These are phyloP conservation scores for Ambispora gerdemannii DNA, from an alignment of 192 early-diverging fungal species.

Conservation along the genomic window DNA sequence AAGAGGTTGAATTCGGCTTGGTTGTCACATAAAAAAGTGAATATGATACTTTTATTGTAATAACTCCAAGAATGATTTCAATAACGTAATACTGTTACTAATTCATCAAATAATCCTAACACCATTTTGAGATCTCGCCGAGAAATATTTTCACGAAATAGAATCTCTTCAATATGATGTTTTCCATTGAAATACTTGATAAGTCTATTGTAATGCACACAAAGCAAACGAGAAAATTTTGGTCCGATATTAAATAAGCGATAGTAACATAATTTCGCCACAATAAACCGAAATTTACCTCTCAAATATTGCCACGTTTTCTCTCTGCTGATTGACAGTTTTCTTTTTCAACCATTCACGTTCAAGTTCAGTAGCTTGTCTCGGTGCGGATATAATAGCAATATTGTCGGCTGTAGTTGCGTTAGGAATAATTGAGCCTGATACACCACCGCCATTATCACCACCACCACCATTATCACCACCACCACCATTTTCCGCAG, in stretches of 20 bases:
- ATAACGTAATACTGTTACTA: slow-evolving; percentile 17
- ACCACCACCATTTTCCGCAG: slow-evolving; percentile 18
- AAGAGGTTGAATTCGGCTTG: no score
- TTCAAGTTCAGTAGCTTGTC: slow-evolving; percentile 46
- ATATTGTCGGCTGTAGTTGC: slow-evolving; percentile 31
- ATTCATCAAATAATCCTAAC: slow-evolving; percentile 16
- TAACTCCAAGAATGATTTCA: no score
- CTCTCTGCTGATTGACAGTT: slow-evolving; percentile 53
- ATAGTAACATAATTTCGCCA: background rate
- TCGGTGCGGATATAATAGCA: slow-evolving; percentile 38
- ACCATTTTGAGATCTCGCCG: slow-evolving; percentile 21
- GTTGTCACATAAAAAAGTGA: no score
- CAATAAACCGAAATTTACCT: slow-evolving; percentile 43
- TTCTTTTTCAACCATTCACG: slow-evolving; percentile 50
- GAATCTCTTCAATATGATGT: slow-evolving; percentile 76
- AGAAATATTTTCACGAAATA: slow-evolving; percentile 44
- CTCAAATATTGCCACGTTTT: slow-evolving; percentile 54
- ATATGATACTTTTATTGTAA: no score
- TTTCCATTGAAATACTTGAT: slow-evolving; percentile 75
- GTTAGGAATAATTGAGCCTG: no score
- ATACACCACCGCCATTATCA: slow-evolving; percentile 28
- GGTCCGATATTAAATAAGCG: background rate
- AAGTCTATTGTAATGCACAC: slow-evolving; percentile 49
- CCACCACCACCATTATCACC: slow-evolving; percentile 23
- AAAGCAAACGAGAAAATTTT: slow-evolving; percentile 2